A percentile compares a stretch with the other conserved stretches of the same genome.
Conservation (phyloP, 2,329 filamentous ascomycete species). For the Aureobasidium sp. region DNA sequence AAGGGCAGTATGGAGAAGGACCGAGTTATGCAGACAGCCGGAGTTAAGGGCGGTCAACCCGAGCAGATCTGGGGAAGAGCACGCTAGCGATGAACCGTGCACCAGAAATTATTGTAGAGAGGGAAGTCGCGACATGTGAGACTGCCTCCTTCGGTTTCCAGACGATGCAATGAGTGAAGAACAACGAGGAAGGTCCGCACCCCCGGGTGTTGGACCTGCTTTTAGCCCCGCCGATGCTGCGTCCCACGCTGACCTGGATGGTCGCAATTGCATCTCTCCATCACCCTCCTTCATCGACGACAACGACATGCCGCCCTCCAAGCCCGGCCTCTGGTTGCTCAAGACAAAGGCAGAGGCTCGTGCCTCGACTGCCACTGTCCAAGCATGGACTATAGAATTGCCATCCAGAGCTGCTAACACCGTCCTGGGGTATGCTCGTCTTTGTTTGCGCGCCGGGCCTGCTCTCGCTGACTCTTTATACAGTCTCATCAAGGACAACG, state of each 20-base stretch:
- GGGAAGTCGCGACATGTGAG: conserved; percentile 3
- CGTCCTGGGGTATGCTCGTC: conserved; percentile 58
- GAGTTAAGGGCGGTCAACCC: neutral
- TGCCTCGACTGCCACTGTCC: conserved; percentile 44
- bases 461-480: conserved; percentile 2
- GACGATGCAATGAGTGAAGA: conserved; percentile 15
- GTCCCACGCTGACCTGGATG: neutral
- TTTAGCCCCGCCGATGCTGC: conserved; percentile 4
- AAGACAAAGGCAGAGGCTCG: conserved; percentile 46
- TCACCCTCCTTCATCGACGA: conserved; percentile 17
- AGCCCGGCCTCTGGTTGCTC: conserved; percentile 33
- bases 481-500: conserved; percentile 40
- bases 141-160: neutral
- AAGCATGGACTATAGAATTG: conserved; percentile 64
- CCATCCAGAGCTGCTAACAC: conserved; percentile 65
- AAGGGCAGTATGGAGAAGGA: neutral
- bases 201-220: conserved; percentile 13
- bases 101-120: conserved; percentile 6
- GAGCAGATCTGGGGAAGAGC: conserved; percentile 9
- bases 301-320: conserved; percentile 14
- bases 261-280: neutral
- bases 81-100: conserved; percentile 12
- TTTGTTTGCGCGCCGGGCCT: neutral
- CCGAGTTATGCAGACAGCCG: conserved; percentile 9
- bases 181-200: conserved; percentile 15